Base-by-base conservation (phyloP, 1,284 basidiomycete species). In the Cystobasidium slooffiae region DNA sequence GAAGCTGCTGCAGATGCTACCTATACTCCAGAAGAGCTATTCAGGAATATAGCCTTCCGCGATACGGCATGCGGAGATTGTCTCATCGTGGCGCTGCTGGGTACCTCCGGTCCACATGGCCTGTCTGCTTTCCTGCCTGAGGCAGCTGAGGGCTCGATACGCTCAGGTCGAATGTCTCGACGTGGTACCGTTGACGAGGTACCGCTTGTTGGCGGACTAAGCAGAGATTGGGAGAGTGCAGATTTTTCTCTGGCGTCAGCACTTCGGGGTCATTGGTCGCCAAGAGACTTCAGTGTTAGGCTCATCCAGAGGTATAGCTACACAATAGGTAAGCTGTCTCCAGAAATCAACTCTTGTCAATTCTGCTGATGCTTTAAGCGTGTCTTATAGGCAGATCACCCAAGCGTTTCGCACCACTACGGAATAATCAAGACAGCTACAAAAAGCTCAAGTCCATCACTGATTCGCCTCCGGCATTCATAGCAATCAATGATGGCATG, bases 261-360 rank as follows among this genome's bases (percentile, higher is more conserved):
- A 14, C 43, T 68, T 7, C 14, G 39, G 16, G 52, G 20, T 24
- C 16, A 37, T 3, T 68, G 67, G 67, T 37, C 24, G 2, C 52
- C 53, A 37, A 39, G 67, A 46, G 67, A 68, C 67, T 68, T 68
- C 44, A 41, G 52, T 18, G 67, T 58, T 1, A 51, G 67, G 8
- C 55, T 68, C 6, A 68, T 68, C 2, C 67, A 68, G 52, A 51
- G 67, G 4, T 68, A 68, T n/a, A 46, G 31, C 37, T 68, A 68
- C 41, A 52, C 55, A 5, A 39, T 68, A 18, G 65, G 65, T 67
- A 22, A 53, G 65, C n/a, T 16, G 55, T 5, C 16, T 3, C 3
- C 20, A 18, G 14, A n/a, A 1, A 14, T 58, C n/a, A 5, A 3
- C 16, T 31, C 24, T 37, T 16, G 16, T n/a, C 20, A 58, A 3